phyloP scores from a whole-genome alignment of 2,329 filamentous ascomycete genomes.

The Chrysoporthe cubensis region DNA sequence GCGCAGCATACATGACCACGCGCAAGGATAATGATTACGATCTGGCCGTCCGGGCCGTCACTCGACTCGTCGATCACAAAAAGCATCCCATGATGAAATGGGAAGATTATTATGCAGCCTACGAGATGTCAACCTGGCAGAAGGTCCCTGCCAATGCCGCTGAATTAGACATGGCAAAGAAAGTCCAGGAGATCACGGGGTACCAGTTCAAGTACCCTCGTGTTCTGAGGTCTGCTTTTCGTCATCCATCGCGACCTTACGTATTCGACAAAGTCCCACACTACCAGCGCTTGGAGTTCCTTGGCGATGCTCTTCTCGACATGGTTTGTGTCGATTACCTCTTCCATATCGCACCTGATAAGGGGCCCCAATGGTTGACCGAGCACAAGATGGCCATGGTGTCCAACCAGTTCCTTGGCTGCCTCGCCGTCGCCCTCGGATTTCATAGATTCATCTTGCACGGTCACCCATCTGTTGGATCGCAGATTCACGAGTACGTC shows the following conservation, averaged over 20 bases:
- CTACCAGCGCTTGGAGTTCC: slow-evolving; percentile 90
- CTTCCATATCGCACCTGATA: slow-evolving; percentile 74
- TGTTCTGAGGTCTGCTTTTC: slow-evolving; percentile 82
- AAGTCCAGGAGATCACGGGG: slow-evolving; percentile 61
- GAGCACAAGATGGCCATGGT: slow-evolving; percentile 99
- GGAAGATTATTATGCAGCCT: slow-evolving; percentile 72
- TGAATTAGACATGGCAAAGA: slow-evolving; percentile 69
- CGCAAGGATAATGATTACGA: slow-evolving; percentile 51
- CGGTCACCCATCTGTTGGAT: slow-evolving; percentile 50
- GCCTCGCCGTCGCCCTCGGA: slow-evolving; percentile 75
- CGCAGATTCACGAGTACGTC: slow-evolving; percentile 58
- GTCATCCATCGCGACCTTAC: slow-evolving; percentile 80
- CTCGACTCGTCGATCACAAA: slow-evolving; percentile 68
- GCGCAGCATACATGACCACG: slow-evolving; percentile 70
- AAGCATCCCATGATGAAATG: slow-evolving; percentile 73
- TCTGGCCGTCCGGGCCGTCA: slow-evolving; percentile 66
- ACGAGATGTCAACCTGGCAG: slow-evolving; percentile 74
- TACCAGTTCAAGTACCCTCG: slow-evolving; percentile 74
- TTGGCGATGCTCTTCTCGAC: slow-evolving; percentile 87
- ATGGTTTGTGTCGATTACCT: slow-evolving; percentile 83
- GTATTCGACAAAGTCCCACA: slow-evolving; percentile 78
- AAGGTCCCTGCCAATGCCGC: slow-evolving; percentile 61
- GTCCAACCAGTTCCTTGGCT: slow-evolving; percentile 90
- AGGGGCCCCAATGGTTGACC: slow-evolving; percentile 94
- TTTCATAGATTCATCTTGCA: slow-evolving; percentile 75